A percentile compares a stretch with the other conserved stretches of the same genome.
Conservation (phyloP, 257 asterid species). For the Nyctanthes arbortristis region DNA sequence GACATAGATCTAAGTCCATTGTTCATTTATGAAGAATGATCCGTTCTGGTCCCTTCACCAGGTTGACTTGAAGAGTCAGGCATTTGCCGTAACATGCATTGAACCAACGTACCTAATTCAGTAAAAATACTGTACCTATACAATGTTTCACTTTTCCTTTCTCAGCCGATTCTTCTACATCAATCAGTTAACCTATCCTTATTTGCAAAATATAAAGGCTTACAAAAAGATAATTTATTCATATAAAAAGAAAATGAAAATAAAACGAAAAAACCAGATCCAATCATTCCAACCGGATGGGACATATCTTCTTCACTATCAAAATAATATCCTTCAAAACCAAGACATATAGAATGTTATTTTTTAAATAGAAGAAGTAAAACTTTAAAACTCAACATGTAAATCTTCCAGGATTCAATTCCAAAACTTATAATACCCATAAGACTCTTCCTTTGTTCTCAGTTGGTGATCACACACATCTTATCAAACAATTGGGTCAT, state of each 20-base stretch:
- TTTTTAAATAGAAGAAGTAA: neutral
- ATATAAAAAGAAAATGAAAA: too few relatives aligned
- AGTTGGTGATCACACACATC: neutral
- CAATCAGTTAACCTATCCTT: neutral
- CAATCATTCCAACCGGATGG: constrained; percentile 9
- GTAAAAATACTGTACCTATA: neutral
- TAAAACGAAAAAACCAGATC: neutral
- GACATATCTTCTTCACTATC: neutral
- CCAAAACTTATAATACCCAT: constrained; percentile 7
- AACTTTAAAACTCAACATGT: neutral
- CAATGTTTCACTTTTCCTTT: neutral
- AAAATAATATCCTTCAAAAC: neutral
- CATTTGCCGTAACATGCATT: constrained; percentile 5
- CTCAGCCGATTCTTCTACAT: neutral
- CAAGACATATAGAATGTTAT: neutral
- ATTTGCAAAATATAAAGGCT: neutral
- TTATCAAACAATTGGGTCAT: constrained; percentile 2
- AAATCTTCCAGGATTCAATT: constrained; percentile 4
- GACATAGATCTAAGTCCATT: neutral
- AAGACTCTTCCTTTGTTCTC: neutral
- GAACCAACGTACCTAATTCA: constrained; percentile 1
- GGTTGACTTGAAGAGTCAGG: neutral
- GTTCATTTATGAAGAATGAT: neutral
- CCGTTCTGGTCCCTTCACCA: neutral
- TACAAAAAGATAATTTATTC: neutral